Evolutionary conservation across 495 filamentous ascomycete genomes (phyloP), one percentile per base, ranked within the genome.

Genomic region (Tuber melanosporum): DNA sequence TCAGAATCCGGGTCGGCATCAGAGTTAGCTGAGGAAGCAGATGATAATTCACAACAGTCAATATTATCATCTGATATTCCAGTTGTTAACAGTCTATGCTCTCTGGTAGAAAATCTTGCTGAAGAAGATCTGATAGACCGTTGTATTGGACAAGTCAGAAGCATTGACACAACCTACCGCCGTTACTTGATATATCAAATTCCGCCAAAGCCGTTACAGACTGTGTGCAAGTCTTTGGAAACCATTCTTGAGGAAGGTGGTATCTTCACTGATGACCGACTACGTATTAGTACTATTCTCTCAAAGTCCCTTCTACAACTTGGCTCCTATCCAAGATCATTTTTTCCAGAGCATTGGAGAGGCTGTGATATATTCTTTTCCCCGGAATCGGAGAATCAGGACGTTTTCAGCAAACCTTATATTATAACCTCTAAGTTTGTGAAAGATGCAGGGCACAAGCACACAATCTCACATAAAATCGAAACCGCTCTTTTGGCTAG

Each of bases 341-440:
- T 70, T 70, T 78, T 78, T 66, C 73, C 52, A 72, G 70, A 72
- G 43, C 70, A 49, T 49, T 75, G 76, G 76, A 70, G 73, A 57
- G 75, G 76, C 49, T 44, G 73, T 1, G 70, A 78, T 41, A 75
- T 78, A 6, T 75, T 78, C 49, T 78, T 78, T 46, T 78, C 75
- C 70, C 32, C 44, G 2, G 46, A 69, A 46, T 3, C 46, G 8
- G 52, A 75, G 12, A 19, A 73, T 22, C 2, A 49, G 9, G 39
- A 36, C 19, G 45, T 22, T 7, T 15, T 71, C 52, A 43, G 47
- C n/a, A 14, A 49, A n/a, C 76, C 76, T 0, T 75, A 78, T 20
- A 43, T 77, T 32, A 32, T 32, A 32, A 15, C 46, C 69, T 12
- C 75, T 71, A 10, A 69, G 17, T 19, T 76, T 73, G 7, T 20